phyloP scores from a whole-genome alignment of 2,329 filamentous ascomycete species.

The Trichoderma simmonsii region DNA sequence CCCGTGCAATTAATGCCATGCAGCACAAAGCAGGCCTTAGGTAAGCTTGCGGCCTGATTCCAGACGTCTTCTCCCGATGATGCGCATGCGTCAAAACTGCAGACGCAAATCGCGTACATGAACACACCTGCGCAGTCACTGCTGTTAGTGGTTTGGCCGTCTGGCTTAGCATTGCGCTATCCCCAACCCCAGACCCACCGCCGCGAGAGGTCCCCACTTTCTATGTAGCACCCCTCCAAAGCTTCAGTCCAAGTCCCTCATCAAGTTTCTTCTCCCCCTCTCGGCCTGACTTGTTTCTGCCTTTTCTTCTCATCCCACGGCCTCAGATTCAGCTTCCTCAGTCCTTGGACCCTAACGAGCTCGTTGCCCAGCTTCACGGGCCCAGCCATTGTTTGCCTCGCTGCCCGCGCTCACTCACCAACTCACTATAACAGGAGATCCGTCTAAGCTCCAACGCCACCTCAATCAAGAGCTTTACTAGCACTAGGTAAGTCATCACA shows the following conservation, averaged over 20 bases:
- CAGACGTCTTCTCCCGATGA: constrained; percentile 11
- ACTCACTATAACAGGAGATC: background rate
- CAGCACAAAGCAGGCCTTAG: background rate
- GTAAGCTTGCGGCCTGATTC: background rate
- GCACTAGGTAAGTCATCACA: constrained; percentile 5
- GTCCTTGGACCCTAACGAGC: background rate
- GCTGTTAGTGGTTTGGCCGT: constrained; percentile 13
- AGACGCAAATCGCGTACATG: constrained; percentile 14
- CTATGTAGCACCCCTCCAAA: constrained; percentile 18
- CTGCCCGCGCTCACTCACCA: background rate
- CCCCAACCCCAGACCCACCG: constrained; percentile 17
- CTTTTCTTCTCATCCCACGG: background rate
- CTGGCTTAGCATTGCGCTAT: background rate
- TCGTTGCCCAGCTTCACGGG: background rate
- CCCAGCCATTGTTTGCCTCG: constrained; percentile 12
- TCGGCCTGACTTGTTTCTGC: constrained; percentile 7
- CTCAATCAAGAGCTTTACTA: constrained; percentile 1
- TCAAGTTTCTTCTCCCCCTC: constrained; percentile 17
- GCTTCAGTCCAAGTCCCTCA: constrained; percentile 20
- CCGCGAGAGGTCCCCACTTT: constrained; percentile 16
- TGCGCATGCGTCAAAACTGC: constrained; percentile 10
- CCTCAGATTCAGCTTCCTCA: constrained; percentile 5
- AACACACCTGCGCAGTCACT: background rate
- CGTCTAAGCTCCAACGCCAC: constrained; percentile 13
- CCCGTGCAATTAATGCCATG: background rate